Base-by-base conservation (phyloP, 2,329 filamentous ascomycete species). In the Davidsoniella eucalypti region DNA sequence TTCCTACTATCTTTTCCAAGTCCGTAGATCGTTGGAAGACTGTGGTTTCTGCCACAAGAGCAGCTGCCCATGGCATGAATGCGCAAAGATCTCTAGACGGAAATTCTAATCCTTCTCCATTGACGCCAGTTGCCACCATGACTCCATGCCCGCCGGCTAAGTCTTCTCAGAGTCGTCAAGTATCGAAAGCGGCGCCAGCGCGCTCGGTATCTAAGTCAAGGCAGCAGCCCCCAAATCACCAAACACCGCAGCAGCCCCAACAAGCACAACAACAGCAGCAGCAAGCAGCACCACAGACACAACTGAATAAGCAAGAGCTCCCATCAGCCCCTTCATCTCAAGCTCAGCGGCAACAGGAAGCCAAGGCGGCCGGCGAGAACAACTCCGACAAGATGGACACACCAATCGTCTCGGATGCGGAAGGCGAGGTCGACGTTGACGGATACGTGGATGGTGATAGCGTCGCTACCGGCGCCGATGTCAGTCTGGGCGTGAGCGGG, bases 21-120 rank as follows among this genome's bases (percentile, higher is more conserved):
- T 70, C 71, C 2, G 78, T 82, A 52, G 70, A 74, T 41, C 67
- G 75, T 26, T 82, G 78, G 78, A 81, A 78, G 61, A 67, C 64
- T 4, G 74, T 80, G 14, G 72, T 81, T 10, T 64, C 68, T n/a
- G 69, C 73, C 5, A 65, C 69, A 2, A 67, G 74, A 39, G 64
- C 63, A 4, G 60, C 63, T 2, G 57, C 58, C n/a, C 55, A 55
- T 14, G 72, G 73, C 16, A 67, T 78, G 63, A 62, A 63, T 45
- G 65, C 67, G 2, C 76, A 80, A 55, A 67, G 66, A 42, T 56
- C 70, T 2, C 60, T 80, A 10, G 68, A 70, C 16, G 65, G 66
- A 16, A 36, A 10, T 12, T 9, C 29, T 9, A 33, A 33, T 33
- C 7, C 29, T 33, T 12, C 29, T 33, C 29, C 29, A 33, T 33